Conservation (phyloP, 148 eudicot species). For the Fagopyrum homotropicum region DNA sequence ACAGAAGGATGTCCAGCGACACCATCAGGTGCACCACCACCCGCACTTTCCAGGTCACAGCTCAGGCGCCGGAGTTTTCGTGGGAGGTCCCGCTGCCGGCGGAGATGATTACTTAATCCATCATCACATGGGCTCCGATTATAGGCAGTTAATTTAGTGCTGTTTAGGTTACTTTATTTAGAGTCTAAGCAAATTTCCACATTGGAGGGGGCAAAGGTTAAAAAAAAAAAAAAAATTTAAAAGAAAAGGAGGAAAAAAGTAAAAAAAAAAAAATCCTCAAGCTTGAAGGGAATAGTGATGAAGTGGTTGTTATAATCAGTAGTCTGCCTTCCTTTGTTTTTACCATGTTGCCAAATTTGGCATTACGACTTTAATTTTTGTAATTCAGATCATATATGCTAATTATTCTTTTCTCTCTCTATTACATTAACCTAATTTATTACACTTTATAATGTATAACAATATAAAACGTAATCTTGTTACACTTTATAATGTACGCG, state of each 20-base stretch:
- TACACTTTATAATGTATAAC: too few relatives aligned
- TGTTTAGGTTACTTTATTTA: background rate
- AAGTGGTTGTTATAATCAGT: background rate
- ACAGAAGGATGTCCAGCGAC: conserved; percentile 54
- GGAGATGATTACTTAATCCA: conserved; percentile 65
- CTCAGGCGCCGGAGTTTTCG: conserved; percentile 9
- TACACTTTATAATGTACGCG: too few relatives aligned
- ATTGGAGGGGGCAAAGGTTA: background rate
- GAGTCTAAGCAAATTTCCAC: conserved; percentile 1
- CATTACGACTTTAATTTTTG: background rate
- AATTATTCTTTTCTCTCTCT: background rate
- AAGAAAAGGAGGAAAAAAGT: background rate
- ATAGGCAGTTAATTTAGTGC: conserved; percentile 52
- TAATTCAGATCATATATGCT: conserved; percentile 4
- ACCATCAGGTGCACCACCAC: conserved; percentile 23
- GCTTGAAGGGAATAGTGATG: background rate
- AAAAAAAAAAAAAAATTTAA: too few relatives aligned
- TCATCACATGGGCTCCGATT: conserved; percentile 56
- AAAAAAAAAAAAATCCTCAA: background rate
- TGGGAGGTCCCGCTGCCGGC: background rate
- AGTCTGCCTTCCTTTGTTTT: background rate
- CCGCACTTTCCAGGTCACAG: conserved; percentile 26
- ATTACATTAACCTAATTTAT: too few relatives aligned
- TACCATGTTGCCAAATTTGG: conserved; percentile 4
- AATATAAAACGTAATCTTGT: too few relatives aligned